Evolutionary conservation across 257 asterid genomes (phyloP), one percentile per base, ranked within the genome.

Genomic region (Fraxinus anomala): DNA sequence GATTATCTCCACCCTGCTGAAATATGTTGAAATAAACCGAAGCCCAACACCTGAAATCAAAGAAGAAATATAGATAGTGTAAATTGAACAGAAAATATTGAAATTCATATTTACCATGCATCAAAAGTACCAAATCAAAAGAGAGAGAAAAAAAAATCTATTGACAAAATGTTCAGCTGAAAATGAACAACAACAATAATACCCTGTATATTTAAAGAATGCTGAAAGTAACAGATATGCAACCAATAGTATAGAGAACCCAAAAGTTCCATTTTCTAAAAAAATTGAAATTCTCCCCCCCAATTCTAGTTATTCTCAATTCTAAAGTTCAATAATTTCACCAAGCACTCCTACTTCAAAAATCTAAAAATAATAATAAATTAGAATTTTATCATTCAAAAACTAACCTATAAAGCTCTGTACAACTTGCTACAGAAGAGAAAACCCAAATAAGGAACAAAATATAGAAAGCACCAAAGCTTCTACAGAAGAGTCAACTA

Each of bases 401-500:
- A 40, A 37, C 51, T 6, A 61, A 80, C 30, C 33, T 51, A 54
- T 30, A 75, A 6, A 51, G 33, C 65, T 23, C 37, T 4, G 23
- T 78, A 65, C 74, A 70, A 42, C 68, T 65, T 30, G 76, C 75
- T 77, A 66, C 33, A 39, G 72, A 44, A 2, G 42, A 71, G 59
- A 76, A 34, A 63, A 68, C 70, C 66, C 65, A 54, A 66, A 69
- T 61, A 44, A 79, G 44, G 19, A 70, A 72, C 21, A 79, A 36
- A 80, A 33, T 17, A 3, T 21, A 23, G 12, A 59, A 59, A 59
- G 28, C 26, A 8, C 65, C 65, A 59, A 21, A 56, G 16, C 21
- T 10, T 36, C 3, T 28, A 14, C 40, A 23, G 1, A 71, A 82
- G 36, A 73, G 86, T 77, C 71, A 85, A 82, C 81, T 40, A 44